Percentiles rank a stretch among this genome's conserved stretches.
Conservation (phyloP, 2,329 filamentous ascomycete species). For the Claviceps monticola region DNA sequence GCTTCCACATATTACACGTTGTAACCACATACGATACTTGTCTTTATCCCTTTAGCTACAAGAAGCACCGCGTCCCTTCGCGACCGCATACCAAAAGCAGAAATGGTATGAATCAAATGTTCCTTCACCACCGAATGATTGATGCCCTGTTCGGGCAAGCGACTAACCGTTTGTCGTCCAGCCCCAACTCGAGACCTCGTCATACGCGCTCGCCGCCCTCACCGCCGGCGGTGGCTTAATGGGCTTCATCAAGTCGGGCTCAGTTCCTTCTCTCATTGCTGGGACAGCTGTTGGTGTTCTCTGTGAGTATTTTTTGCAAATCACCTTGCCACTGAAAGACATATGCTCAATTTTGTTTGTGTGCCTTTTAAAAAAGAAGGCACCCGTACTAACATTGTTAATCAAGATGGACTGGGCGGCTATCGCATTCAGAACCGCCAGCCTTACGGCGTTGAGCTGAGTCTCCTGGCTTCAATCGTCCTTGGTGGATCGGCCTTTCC, state of each 20-base stretch:
- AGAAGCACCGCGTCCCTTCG: neutral
- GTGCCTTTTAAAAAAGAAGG: neutral
- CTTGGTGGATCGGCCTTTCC: slow-evolving; percentile 77
- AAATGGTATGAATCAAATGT: neutral
- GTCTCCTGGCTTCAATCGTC: slow-evolving; percentile 75
- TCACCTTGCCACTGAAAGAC: no score
- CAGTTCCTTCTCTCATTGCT: slow-evolving; percentile 73
- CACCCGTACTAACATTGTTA: neutral
- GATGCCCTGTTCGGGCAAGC: neutral
- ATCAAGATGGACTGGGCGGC: slow-evolving; percentile 59
- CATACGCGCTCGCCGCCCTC: slow-evolving; percentile 64
- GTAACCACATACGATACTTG: neutral
- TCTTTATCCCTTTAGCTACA: neutral
- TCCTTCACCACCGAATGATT: neutral
- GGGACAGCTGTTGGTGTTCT: slow-evolving; percentile 66
- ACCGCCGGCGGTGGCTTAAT: slow-evolving; percentile 79
- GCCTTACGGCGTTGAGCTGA: slow-evolving; percentile 74
- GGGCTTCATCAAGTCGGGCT: slow-evolving; percentile 75
- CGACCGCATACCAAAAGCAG: neutral
- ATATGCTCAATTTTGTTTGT: no score
- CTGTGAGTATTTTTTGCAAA: slow-evolving; percentile 28
- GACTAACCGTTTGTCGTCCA: neutral
- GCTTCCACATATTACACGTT: neutral
- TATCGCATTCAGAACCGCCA: slow-evolving; percentile 63
- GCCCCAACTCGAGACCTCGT: slow-evolving; percentile 36